Conservation (phyloP, 1,284 basidiomycete species). For the Marasmius tenuissimus region DNA sequence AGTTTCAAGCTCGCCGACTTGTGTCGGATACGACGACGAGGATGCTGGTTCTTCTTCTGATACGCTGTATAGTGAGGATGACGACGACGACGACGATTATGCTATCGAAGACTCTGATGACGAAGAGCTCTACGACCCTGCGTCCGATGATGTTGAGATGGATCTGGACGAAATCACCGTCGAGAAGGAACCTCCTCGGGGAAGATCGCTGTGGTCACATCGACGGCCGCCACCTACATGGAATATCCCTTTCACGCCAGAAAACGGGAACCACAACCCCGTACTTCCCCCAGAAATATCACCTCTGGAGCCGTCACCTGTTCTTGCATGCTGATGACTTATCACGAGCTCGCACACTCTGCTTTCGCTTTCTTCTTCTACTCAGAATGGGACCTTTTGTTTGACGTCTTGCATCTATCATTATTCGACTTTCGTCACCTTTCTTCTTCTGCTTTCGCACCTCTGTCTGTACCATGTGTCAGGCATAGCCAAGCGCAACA, state of each 20-base stretch:
- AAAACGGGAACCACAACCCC: background rate
- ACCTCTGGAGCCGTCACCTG: background rate
- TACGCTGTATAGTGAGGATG: conserved; percentile 22
- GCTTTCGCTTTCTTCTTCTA: background rate
- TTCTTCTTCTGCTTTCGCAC: background rate
- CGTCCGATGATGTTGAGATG: conserved; percentile 1
- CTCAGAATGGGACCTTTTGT: background rate
- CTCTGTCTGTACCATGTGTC: background rate
- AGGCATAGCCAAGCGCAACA: background rate
- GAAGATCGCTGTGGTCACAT: background rate
- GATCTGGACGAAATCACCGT: background rate
- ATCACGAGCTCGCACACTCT: background rate
- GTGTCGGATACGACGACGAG: conserved; percentile 22
- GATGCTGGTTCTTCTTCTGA: conserved; percentile 14
- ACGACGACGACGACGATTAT: conserved; percentile 12
- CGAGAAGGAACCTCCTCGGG: background rate
- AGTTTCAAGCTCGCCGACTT: conserved; percentile 21
- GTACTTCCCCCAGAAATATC: background rate
- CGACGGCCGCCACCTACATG: background rate
- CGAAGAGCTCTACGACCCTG: background rate
- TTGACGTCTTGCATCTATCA: conserved; percentile 1
- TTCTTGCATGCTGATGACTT: background rate
- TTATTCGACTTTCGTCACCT: conserved; percentile 2
- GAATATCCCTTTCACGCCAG: background rate
- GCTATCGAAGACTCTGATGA: conserved; percentile 9